phyloP scores from a whole-genome alignment of 1,284 basidiomycete species.

The Athelia sp. region DNA sequence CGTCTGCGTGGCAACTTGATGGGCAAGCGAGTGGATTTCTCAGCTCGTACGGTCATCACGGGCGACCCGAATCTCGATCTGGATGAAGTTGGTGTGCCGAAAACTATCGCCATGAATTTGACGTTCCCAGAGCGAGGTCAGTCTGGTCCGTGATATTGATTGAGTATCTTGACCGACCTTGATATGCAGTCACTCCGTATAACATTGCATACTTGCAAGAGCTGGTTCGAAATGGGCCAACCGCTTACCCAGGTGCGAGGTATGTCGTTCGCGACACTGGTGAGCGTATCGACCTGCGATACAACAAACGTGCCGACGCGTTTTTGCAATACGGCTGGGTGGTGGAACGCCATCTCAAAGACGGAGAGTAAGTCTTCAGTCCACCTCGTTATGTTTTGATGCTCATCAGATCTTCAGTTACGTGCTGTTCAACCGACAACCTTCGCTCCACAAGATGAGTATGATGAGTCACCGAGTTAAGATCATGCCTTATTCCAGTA shows the following conservation, averaged over 20 bases:
- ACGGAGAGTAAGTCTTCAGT: slow-evolving; percentile 80
- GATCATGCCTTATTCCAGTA: slow-evolving; percentile 98
- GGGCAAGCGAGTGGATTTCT: slow-evolving; percentile 99
- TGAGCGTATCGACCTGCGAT: slow-evolving; percentile 95
- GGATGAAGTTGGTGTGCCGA: slow-evolving; percentile 98
- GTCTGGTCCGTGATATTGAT: slow-evolving; percentile 14
- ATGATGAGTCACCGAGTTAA: slow-evolving; percentile 99
- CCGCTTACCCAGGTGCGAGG: slow-evolving; percentile 92
- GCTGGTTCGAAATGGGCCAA: slow-evolving; percentile 95
- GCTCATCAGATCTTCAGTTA: slow-evolving; percentile 46
- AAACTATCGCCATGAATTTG: slow-evolving; percentile 94
- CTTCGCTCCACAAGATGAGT: slow-evolving; percentile 99
- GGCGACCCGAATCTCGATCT: slow-evolving; percentile 97
- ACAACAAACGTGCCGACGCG: slow-evolving; percentile 97
- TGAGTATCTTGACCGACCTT: slow-evolving; percentile 5
- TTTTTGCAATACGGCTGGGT: slow-evolving; percentile 99
- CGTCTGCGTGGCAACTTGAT: slow-evolving; percentile 97
- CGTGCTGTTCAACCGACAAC: slow-evolving; percentile 98
- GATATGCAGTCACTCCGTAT: slow-evolving; percentile 83
- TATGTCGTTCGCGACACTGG: slow-evolving; percentile 98
- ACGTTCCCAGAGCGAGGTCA: slow-evolving; percentile 95
- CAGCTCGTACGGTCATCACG: slow-evolving; percentile 98
- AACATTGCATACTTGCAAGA: slow-evolving; percentile 95
- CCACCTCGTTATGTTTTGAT: slow-evolving; percentile 2
- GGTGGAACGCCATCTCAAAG: slow-evolving; percentile 95